Percentiles rank a stretch among this genome's conserved stretches.
Conservation (phyloP, 1,284 basidiomycete species). For the Phylloporus gajari region DNA sequence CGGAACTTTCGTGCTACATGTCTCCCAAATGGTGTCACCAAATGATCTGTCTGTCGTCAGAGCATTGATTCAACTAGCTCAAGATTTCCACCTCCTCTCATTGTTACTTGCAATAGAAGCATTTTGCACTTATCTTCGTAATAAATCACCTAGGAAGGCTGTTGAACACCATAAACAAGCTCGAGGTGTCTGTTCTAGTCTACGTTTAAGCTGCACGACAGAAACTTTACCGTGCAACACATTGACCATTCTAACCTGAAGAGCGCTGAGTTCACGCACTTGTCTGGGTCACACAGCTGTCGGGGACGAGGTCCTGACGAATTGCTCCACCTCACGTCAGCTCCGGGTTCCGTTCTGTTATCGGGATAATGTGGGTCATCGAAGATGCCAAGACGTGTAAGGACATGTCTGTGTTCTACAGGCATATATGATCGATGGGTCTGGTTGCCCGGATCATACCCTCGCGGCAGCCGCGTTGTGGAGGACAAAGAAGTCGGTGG, state of each 20-base stretch:
- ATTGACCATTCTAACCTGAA: neutral
- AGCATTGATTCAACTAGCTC: neutral
- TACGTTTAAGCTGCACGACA: neutral
- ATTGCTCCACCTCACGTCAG: neutral
- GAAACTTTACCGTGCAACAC: neutral
- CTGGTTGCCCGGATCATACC: neutral
- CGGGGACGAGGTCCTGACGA: neutral
- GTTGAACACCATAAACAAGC: neutral
- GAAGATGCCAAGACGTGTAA: neutral
- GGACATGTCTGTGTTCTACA: neutral
- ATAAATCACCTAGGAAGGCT: neutral
- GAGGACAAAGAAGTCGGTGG: neutral
- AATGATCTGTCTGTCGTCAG: neutral
- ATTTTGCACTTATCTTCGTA: neutral
- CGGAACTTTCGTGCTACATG: neutral
- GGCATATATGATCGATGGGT: neutral
- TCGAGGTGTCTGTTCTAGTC: neutral
- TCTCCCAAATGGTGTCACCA: neutral
- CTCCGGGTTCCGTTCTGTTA: neutral
- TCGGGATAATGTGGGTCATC: neutral
- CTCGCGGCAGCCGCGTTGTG: neutral
- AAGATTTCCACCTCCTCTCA: neutral
- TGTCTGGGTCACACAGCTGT: neutral
- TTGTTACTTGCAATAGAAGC: neutral
- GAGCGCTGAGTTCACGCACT: neutral